phyloP scores from a whole-genome alignment of 371 early-diverging fungal species.

The Zychaea mexicana region DNA sequence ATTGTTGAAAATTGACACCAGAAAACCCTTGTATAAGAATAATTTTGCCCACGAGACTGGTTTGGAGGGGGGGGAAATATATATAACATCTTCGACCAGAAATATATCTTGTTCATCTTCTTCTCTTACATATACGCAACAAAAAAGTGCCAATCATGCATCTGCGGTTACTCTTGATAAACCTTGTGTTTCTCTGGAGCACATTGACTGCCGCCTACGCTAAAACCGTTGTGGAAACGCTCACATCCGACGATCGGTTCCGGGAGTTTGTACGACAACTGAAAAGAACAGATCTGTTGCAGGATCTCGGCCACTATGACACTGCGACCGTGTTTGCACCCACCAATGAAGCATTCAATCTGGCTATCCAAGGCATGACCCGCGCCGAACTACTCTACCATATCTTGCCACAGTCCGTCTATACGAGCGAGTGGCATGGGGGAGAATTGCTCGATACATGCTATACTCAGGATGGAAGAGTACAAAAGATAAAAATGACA shows the following conservation, averaged over 20 bases:
- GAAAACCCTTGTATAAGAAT: neutral
- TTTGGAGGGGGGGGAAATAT: neutral
- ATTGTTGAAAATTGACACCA: no score
- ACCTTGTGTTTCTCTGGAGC: neutral
- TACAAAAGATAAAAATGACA: conserved; percentile 36
- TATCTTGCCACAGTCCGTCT: conserved; percentile 26
- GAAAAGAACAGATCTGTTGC: conserved; percentile 17
- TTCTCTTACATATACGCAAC: neutral
- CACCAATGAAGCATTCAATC: conserved; percentile 51
- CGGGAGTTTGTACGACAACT: conserved; percentile 27
- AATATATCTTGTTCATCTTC: neutral
- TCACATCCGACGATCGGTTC: conserved; percentile 32
- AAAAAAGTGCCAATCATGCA: neutral
- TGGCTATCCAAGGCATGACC: conserved; percentile 35
- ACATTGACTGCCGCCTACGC: neutral
- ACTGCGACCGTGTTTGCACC: conserved; percentile 59
- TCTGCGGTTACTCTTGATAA: neutral
- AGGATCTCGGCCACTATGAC: conserved; percentile 26
- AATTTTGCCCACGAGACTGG: no score
- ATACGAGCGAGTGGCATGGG: conserved; percentile 36
- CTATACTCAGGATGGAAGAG: conserved; percentile 33
- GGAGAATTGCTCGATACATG: conserved; percentile 49
- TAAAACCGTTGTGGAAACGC: conserved; percentile 4
- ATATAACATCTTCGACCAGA: neutral
- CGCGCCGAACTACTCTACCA: conserved; percentile 45